Percentiles rank a stretch among this genome's conserved stretches.
Conservation (phyloP, 148 eudicot species). For the Rhododendron vialii region DNA sequence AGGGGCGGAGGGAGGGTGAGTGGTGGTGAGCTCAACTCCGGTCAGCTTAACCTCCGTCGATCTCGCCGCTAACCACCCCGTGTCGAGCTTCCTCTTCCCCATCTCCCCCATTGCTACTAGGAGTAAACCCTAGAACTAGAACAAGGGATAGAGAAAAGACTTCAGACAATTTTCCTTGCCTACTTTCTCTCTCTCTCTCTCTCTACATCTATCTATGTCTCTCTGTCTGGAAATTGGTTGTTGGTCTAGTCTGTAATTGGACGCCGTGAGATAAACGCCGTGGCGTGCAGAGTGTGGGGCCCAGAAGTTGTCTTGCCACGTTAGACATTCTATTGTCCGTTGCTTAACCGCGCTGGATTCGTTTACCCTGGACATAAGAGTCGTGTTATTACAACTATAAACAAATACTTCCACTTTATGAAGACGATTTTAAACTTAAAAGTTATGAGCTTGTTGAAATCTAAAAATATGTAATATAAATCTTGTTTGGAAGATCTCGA, state of each 20-base stretch:
- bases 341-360: too few species aligned
- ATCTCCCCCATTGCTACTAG: constrained; percentile 41
- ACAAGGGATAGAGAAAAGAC: background rate
- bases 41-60: constrained; percentile 70
- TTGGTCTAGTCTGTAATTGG: background rate
- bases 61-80: constrained; percentile 90
- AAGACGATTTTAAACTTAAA: too few species aligned
- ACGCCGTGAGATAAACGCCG: background rate
- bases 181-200: background rate
- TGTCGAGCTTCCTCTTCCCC: constrained; percentile 56
- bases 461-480: too few species aligned
- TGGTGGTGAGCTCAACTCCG: constrained; percentile 84
- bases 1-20: constrained; percentile 52
- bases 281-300: too few species aligned
- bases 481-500: too few species aligned
- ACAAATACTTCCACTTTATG: too few species aligned
- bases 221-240: background rate
- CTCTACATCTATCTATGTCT: too few species aligned
- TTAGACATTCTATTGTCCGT: too few species aligned
- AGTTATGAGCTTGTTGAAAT: too few species aligned
- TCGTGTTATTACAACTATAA: too few species aligned
- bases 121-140: background rate
- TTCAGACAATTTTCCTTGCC: background rate
- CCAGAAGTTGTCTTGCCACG: too few species aligned
- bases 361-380: too few species aligned